Evolutionary conservation across 2,329 filamentous ascomycete genomes (phyloP), one percentile per base, ranked within the genome.

Genomic region (Teratosphaeria nubilosa): DNA sequence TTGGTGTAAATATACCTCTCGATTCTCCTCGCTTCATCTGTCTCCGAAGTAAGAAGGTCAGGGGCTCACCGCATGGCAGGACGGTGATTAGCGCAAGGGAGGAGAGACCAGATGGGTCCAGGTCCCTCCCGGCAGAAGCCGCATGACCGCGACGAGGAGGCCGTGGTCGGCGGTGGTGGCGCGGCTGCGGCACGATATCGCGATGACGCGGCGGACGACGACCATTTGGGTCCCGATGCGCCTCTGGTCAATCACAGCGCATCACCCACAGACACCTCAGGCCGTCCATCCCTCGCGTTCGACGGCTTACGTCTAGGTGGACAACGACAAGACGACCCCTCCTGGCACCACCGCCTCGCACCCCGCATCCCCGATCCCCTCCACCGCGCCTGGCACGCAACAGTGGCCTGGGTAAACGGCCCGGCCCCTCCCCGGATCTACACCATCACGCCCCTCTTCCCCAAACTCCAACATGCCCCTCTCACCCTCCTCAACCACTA

Each of bases 401-500:
- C 71, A 5, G 70, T 69, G 58, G 78, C 30, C 65, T 80, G 78
- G 78, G 72, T 76, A 13, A 75, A 76, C 62, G 78, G 78, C 0
- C 78, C 78, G 0, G 68, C 77, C 57, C 77, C 78, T 9, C 74
- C 78, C 16, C 70, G 77, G 31, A 74, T 74, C 37, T 80, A 75
- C 72, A 75, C 70, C 56, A 80, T 80, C 51, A 71, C 63, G 1
- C 77, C 78, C 0, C 68, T 88, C 57, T 82, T 91, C 55, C 86
- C 88, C 1, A 68, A 68, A 13, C 70, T 90, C 13, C 89, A 94
- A 70, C 79, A 83, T 61, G 82, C 82, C 32, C 89, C 88, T 1
- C 75, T 88, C 59, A 73, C 74, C 51, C 72, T 90, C 50, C 69
- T 90, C 58, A 81, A 90, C 62, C 79, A 76, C 56, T 81, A 82